Base-by-base conservation (phyloP, 2,329 filamentous ascomycete genomes). In the Cucurbitaria berberidis region DNA sequence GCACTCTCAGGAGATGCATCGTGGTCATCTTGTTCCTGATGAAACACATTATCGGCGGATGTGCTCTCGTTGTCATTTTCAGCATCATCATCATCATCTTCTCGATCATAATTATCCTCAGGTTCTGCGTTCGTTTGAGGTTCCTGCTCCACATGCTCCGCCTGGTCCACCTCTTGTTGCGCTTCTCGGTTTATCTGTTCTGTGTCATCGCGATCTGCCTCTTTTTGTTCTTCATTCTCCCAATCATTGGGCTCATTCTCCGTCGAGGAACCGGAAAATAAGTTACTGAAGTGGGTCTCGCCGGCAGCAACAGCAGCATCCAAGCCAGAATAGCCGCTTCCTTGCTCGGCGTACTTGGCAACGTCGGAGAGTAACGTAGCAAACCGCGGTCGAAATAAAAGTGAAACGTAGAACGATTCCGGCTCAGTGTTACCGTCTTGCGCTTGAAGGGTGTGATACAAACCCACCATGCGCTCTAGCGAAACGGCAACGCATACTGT, bases 381-480 rank as follows among this genome's bases (percentile, higher is more conserved):
- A 63, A 87, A 82, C 42, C 81, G 82, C 35, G 80, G 74, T 63
- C 82, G 84, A 18, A 80, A 81, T 46, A 76, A 77, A 45, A 89
- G 75, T 9, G 78, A 78, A 49, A 89, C 75, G 61, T 85, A 84
- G n/a, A 88, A 77, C 15, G 84, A 81, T 27, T 82, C 79, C 2
- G 81, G 79, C 19, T 78, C 70, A 46, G 80, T 74, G 35, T 78
- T 70, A 21, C 80, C 83, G 66, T 88, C 86, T 64, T 89, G 86
- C 27, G 78, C 78, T 59, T 83, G 80, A 40, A 90, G 74, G 15
- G 79, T 77, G 52, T 86, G 72, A 63, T 87, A 87, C 40, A 88
- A 69, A 46, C 84, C 79, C 53, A 89, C 72, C 39, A 90, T 76
- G 51, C 86, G 79, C 40, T 80, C 59, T 43, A 74, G 49, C 8